Evolutionary conservation across 164 flowering plant genomes (phyloP), one percentile per base, ranked within the genome.

Genomic region (Aristolochia californica): DNA sequence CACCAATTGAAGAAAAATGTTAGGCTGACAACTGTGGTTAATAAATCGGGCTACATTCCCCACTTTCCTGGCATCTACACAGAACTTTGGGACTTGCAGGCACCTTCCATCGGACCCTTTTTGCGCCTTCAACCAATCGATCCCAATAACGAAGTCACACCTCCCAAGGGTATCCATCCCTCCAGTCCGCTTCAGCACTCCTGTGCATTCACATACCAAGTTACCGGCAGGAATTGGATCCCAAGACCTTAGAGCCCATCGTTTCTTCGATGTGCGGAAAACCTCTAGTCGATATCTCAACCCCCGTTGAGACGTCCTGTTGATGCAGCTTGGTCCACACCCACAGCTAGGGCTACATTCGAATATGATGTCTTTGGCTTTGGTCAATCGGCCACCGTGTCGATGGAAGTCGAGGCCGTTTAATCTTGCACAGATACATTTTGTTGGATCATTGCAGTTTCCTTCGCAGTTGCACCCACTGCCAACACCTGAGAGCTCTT

Each of bases 21-120:
- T 91, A 43, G 98, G 95, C 57, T 61, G 64, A 26, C 78, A 62
- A 70, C 93, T 88, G 50, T 91, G 95, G 68, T 89, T 86, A 20
- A 91, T 74, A 70, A 84, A 91, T 56, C 90, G 84, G 50, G 96
- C 95, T 30, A 82, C 90, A 68, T 84, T 86, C 63, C 98, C 78
- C 85, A 79, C 73, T 60, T 68, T 76, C 10, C 40, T 15, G 98
- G 86, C 11, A 88, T 88, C 71, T 91, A 95, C 80, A 88, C 70
- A 1, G 96, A 95, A 70, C 81, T 88, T 75, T 83, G 86, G 73
- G 84, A 61, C 8, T 87, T 84, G 16, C 88, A 24, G 96, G 94
- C 68, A 68, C 63, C 0, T 75, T 40, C 3, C 91, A 83, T 4
- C 73, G 71, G 44, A 65, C 65, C 68, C 72, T 81, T 60, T 83